Evolutionary conservation across 202 grass and related monocot species (phyloP), one percentile per base, ranked within the genome.

Genomic region (Schoenoplectus tabernaemontani): DNA sequence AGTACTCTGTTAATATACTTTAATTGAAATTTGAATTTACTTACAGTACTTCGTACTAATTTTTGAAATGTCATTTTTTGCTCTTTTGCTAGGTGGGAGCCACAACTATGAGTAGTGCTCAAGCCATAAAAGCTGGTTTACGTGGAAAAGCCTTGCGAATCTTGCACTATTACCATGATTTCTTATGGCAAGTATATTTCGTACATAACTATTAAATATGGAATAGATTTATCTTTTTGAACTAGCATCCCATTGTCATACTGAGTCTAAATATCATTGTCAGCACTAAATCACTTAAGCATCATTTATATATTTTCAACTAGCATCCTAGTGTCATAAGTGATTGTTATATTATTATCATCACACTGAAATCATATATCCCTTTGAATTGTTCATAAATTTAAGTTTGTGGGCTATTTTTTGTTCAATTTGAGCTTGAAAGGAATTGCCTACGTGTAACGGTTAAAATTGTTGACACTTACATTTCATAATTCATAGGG

Each of bases 131-230:
- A 82, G 95, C 91, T 84, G 91, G 89, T 74, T 65, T 98, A 51
- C 91, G 89, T 38, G 91, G 95, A 54, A 98, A 94, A 85, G 91
- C 95, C 74, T 92, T 98, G 82, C 82, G 76, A 42, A 89, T 98
- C 78, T 64, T 81, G 19, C 95, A 97, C 82, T 87, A 90, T 81
- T 97, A 92, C 65, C 66, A 67, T 81, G 95, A 97, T 87, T 92
- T 86, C 32, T 78, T 94, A 81, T 98, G 95, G 91, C 83, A 94
- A 94, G 89, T 90, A 74, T 74, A 34, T 54, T n/a, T 51, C 24
- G 46, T 70, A 6, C 5, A 46, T 24, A n/a, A n/a, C n/a, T n/a
- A n/a, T n/a, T n/a, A n/a, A n/a, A n/a, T n/a, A n/a, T n/a, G n/a
- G n/a, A n/a, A n/a, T n/a, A n/a, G n/a, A n/a, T n/a, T n/a, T n/a